Conservation (phyloP, 371 early-diverging fungal species). For the Mucor mucedo region DNA sequence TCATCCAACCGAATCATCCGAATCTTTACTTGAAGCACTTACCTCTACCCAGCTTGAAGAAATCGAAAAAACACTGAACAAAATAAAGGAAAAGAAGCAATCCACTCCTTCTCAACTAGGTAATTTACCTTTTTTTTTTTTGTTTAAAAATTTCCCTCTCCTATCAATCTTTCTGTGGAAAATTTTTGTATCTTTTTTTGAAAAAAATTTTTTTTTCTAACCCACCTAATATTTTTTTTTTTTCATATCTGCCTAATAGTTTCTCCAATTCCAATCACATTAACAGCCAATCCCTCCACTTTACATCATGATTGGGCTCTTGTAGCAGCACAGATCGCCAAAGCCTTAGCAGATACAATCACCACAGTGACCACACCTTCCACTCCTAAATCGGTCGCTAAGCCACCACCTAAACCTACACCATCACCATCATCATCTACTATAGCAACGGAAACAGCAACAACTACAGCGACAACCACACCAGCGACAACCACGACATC, state of each 20-base stretch:
- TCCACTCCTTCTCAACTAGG: constrained; percentile 19
- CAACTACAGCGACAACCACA: not conserved
- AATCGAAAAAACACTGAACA: constrained; percentile 31
- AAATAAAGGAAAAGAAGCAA: constrained; percentile 34
- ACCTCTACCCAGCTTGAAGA: constrained; percentile 34
- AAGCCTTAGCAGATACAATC: constrained; percentile 29
- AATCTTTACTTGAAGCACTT: constrained; percentile 30
- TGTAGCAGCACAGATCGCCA: constrained; percentile 37
- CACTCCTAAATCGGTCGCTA: constrained; percentile 5
- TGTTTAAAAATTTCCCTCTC: not conserved
- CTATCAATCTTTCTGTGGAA: not conserved
- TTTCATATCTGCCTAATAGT: not conserved
- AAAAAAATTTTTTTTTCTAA: not conserved
- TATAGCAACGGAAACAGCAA: constrained; percentile 12
- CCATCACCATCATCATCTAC: constrained; percentile 10
- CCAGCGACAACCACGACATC: constrained; percentile 9
- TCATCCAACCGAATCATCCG: constrained; percentile 38
- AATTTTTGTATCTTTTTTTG: not conserved
- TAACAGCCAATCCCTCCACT: constrained; percentile 13
- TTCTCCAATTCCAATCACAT: constrained; percentile 13
- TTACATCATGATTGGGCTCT: constrained; percentile 33
- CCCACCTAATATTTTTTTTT: not conserved
- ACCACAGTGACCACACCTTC: constrained; percentile 16
- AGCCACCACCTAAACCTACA: constrained; percentile 11
- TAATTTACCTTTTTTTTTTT: constrained; percentile 8